A percentile compares a stretch with the other conserved stretches of the same genome.
Evolutionary conservation across 164 flowering plant species (phyloP).

Genomic region (Chloranthus sessilifolius): DNA sequence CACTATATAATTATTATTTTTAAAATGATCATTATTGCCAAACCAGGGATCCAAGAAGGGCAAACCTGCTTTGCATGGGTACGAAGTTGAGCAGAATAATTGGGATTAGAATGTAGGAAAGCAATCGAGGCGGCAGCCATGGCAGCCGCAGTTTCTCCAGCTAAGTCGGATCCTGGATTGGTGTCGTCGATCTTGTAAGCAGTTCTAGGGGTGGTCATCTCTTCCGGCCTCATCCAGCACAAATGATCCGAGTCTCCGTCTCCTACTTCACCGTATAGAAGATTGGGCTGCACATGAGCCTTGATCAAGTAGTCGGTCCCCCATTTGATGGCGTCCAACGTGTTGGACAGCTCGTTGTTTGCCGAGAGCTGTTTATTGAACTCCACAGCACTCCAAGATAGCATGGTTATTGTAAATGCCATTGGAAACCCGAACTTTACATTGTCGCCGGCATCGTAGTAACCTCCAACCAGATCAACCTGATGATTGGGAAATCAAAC

Average conservation of each 20-base stretch:
- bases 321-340: conserved; percentile 43
- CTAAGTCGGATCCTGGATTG: conserved; percentile 71
- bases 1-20: too few relatives aligned
- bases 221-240: conserved; percentile 77
- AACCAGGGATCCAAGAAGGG: background rate
- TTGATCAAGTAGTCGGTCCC: conserved; percentile 51
- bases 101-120: conserved; percentile 27
- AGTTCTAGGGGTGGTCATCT: conserved; percentile 63
- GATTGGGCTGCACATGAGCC: conserved; percentile 37
- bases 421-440: conserved; percentile 55
- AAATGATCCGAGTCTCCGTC: conserved; percentile 61
- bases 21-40: too few relatives aligned
- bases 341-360: conserved; percentile 22
- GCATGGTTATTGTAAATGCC: conserved; percentile 50
- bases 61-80: conserved; percentile 53
- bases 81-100: conserved; percentile 32
- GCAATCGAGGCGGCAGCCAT: conserved; percentile 64
- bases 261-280: conserved; percentile 58
- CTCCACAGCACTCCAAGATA: conserved; percentile 45
- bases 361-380: conserved; percentile 10
- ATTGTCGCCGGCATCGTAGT: conserved; percentile 59
- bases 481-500: too few relatives aligned
- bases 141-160: conserved; percentile 79
- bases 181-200: conserved; percentile 31
- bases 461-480: conserved; percentile 52